Evolutionary conservation across 2,329 filamentous ascomycete species (phyloP), one percentile per base, ranked within the genome.

Genomic region (Fusarium redolens): DNA sequence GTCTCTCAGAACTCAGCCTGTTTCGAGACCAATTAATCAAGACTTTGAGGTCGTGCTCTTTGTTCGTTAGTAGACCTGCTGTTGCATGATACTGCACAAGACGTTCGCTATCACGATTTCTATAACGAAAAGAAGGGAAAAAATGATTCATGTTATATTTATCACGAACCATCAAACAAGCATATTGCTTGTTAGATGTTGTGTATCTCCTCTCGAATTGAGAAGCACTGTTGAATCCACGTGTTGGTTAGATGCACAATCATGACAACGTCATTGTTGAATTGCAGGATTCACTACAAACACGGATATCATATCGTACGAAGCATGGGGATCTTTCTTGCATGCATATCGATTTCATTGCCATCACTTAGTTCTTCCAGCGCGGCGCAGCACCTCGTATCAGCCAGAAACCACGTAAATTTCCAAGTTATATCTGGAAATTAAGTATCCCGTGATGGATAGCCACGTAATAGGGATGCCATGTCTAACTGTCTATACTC

Each of bases 331-430:
- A 31, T 58, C 43, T 17, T 37, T 58, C 43, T 38, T 58, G 55
- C 31, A 14, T 30, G 15, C 31, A 25, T 61, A 51, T 40, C n/a
- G 15, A 61, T 43, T 33, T 35, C 51, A 37, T 28, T 31, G 38
- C 51, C 54, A 44, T 47, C 25, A 31, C 45, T 50, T 59, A 33
- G 44, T 61, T 31, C 57, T 54, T 45, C 38, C 20, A 41, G n/a
- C n/a, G 67, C 65, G 67, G 59, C 67, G 65, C 65, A 69, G 67
- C 65, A 58, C 41, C 65, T 69, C 67, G 65, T 69, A 61, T 68
- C 41, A 50, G 31, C 31, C 30, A 45, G 37, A 25, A 44, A 50
- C 40, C 30, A 48, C 41, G 40, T 50, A 51, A 37, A 52, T 57
- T 44, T 47, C 25, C 33, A 47, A 30, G 28, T 40, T 48, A 61